Evolutionary conservation across 208 protist genomes (phyloP).

Genomic region (Crithidia bombi): DNA sequence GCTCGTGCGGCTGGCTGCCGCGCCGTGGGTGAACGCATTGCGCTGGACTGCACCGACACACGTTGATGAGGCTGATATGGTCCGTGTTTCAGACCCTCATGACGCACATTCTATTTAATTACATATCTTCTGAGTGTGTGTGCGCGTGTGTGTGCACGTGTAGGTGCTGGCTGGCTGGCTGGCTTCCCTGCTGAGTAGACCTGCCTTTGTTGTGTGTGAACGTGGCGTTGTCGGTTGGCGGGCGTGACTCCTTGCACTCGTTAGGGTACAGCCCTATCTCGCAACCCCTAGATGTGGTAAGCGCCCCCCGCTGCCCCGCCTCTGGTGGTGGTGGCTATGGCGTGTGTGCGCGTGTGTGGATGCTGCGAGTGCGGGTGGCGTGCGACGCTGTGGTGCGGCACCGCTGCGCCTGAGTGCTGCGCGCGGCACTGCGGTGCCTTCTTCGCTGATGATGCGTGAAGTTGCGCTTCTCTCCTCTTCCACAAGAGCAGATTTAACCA

Average conservation of each 20-base stretch:
- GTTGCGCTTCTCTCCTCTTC: slow-evolving; percentile 41
- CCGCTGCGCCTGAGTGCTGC: background rate
- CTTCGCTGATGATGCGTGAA: slow-evolving; percentile 48
- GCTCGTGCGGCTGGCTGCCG: too few relatives aligned
- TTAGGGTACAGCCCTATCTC: slow-evolving; percentile 42
- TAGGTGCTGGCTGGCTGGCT: background rate
- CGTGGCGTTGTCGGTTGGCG: slow-evolving; percentile 56
- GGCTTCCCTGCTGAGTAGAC: background rate
- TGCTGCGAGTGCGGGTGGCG: background rate
- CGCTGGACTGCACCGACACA: background rate
- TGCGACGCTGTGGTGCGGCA: background rate
- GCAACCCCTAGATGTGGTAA: slow-evolving; percentile 33
- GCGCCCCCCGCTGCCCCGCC: background rate
- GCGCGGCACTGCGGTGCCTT: background rate
- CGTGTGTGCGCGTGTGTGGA: background rate
- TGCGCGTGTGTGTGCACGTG: background rate
- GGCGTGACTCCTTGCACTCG: slow-evolving; percentile 21
- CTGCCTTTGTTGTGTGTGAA: background rate
- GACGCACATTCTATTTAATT: slow-evolving; percentile 55
- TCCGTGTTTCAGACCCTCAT: slow-evolving; percentile 78
- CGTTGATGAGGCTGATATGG: slow-evolving; percentile 81
- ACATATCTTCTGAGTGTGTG: slow-evolving; percentile 67
- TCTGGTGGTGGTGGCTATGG: too few relatives aligned
- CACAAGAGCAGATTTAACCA: slow-evolving; percentile 50
- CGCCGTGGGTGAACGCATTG: too few relatives aligned